These are phyloP conservation scores for Passiflora organensis DNA, from an alignment of 345 rosid species.

Conservation along the genomic window DNA sequence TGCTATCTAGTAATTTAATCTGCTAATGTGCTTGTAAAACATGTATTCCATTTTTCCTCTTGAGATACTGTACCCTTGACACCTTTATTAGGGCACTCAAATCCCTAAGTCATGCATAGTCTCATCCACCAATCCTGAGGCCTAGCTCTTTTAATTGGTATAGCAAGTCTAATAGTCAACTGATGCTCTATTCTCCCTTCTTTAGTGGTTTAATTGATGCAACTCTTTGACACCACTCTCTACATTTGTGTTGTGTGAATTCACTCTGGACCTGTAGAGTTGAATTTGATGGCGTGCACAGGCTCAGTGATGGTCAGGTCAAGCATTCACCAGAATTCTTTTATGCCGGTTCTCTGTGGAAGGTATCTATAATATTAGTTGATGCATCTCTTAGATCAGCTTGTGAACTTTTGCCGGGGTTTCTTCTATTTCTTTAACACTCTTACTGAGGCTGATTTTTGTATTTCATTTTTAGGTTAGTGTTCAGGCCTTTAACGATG, in stretches of 20 bases:
- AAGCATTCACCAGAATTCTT: slow-evolving; percentile 90
- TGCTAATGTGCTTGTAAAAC: no score
- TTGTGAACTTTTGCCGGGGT: not conserved
- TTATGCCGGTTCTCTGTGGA: slow-evolving; percentile 97
- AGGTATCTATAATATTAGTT: slow-evolving; percentile 45
- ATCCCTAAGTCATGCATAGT: not conserved
- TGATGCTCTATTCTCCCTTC: not conserved
- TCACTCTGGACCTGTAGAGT: slow-evolving; percentile 38
- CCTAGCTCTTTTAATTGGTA: not conserved
- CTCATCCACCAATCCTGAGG: not conserved
- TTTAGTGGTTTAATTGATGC: not conserved
- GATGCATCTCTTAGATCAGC: not conserved
- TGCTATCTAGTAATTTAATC: no score
- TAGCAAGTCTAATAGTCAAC: not conserved
- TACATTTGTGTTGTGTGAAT: slow-evolving; percentile 9
- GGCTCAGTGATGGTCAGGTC: slow-evolving; percentile 93
- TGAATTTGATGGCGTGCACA: slow-evolving; percentile 84
- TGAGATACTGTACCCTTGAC: slow-evolving; percentile 2
- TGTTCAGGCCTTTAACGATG: slow-evolving; percentile 89
- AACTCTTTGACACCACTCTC: no score
- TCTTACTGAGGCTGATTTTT: slow-evolving; percentile 11
- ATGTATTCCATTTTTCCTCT: not conserved
- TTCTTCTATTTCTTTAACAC: slow-evolving; percentile 4
- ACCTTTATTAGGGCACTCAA: not conserved
- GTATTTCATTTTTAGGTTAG: slow-evolving; percentile 54